phyloP scores from a whole-genome alignment of 164 flowering plant species.

The Berberis vulgaris region DNA sequence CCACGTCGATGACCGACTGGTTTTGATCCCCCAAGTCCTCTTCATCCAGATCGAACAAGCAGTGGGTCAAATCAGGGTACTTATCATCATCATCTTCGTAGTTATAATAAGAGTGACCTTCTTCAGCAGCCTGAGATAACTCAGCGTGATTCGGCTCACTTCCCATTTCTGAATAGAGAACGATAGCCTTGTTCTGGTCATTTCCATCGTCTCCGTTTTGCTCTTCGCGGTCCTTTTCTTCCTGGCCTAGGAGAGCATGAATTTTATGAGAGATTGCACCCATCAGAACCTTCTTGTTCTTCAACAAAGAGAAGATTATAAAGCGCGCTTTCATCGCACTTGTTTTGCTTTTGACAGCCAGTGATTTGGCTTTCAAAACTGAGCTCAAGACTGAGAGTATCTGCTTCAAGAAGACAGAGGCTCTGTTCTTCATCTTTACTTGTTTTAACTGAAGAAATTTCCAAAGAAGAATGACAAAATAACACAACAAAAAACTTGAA shows the following conservation, averaged over 20 bases:
- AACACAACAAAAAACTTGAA: background rate
- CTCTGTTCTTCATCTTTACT: conserved; percentile 43
- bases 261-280: conserved; percentile 46
- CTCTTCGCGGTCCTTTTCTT: background rate
- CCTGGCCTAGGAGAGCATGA: conserved; percentile 29
- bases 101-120: background rate
- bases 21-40: conserved; percentile 30
- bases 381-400: conserved; percentile 24
- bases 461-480: no score
- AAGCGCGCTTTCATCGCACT: conserved; percentile 39
- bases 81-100: conserved; percentile 16
- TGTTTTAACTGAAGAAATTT: background rate
- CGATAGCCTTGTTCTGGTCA: conserved; percentile 24
- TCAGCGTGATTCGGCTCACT: background rate
- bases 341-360: conserved; percentile 40
- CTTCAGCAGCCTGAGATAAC: background rate
- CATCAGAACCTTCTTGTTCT: conserved; percentile 38
- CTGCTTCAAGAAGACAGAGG: conserved; percentile 38
- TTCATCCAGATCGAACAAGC: conserved; percentile 26
- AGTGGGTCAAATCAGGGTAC: conserved; percentile 47
- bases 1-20: conserved; percentile 50
- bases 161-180: conserved; percentile 14
- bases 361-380: conserved; percentile 36
- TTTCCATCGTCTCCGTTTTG: conserved; percentile 1
- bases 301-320: conserved; percentile 37